Percentiles rank a stretch among this genome's conserved stretches.
Evolutionary conservation across 805 yeast species (phyloP).

Genomic region (Starmerella bombi): DNA sequence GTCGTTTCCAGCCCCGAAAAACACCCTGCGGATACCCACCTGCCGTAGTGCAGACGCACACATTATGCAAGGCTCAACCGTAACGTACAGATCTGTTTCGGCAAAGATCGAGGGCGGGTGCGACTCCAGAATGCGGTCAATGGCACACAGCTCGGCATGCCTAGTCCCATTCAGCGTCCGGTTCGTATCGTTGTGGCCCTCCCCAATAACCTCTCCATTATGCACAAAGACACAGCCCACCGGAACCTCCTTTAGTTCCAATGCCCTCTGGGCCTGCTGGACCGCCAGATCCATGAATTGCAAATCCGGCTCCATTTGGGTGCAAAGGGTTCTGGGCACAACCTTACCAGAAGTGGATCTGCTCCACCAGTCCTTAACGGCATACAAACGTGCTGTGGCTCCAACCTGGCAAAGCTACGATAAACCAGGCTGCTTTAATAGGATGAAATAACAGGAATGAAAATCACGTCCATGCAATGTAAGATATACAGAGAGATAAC

Average conservation of each 20-base stretch:
- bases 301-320: slow-evolving; percentile 17
- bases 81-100: slow-evolving; percentile 65
- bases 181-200: slow-evolving; percentile 80
- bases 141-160: slow-evolving; percentile 87
- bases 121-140: slow-evolving; percentile 37
- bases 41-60: slow-evolving; percentile 88
- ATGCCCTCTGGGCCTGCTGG: slow-evolving; percentile 45
- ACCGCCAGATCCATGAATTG: slow-evolving; percentile 30
- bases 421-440: not conserved
- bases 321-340: slow-evolving; percentile 1
- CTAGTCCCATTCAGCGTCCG: slow-evolving; percentile 71
- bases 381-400: too few relatives aligned
- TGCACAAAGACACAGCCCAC: slow-evolving; percentile 68
- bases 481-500: too few relatives aligned
- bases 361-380: too few relatives aligned
- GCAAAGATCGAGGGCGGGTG: slow-evolving; percentile 29
- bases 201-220: slow-evolving; percentile 43
- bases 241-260: slow-evolving; percentile 62
- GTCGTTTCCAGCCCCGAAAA: slow-evolving; percentile 89
- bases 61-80: slow-evolving; percentile 98
- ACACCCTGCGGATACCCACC: slow-evolving; percentile 55
- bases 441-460: too few relatives aligned
- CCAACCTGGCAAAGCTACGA: too few relatives aligned
- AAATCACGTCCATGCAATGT: too few relatives aligned
- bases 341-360: too few relatives aligned